phyloP scores from a whole-genome alignment of 805 yeast genomes.

The Kodamaea neixiangensis region DNA sequence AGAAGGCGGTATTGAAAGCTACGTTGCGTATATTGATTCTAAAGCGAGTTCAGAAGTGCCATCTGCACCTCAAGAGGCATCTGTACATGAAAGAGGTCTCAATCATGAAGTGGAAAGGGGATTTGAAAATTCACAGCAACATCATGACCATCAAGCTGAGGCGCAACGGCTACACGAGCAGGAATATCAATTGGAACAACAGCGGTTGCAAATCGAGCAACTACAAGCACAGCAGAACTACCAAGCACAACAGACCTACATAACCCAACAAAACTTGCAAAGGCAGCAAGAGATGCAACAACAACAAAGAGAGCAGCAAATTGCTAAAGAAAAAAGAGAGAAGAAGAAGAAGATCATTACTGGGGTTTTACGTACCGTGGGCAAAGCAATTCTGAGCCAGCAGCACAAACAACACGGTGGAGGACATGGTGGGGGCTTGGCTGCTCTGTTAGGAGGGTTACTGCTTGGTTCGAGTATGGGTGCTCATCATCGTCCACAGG shows the following conservation, averaged over 20 bases:
- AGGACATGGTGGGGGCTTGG: neutral
- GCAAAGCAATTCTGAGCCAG: neutral
- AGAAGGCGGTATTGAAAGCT: neutral
- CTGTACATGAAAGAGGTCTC: neutral
- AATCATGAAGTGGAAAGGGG: neutral
- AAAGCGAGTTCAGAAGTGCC: too few species aligned
- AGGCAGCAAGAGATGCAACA: neutral
- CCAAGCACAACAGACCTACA: neutral
- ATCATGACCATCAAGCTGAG: neutral
- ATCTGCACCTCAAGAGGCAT: too few species aligned
- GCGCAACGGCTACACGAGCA: neutral
- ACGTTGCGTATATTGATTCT: neutral
- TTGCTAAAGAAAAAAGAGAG: too few species aligned
- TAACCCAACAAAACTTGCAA: neutral
- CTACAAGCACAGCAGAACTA: neutral
- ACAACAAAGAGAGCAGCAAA: neutral
- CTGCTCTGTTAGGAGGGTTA: neutral
- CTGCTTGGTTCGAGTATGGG: neutral
- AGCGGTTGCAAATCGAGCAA: neutral
- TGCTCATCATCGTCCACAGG: too few species aligned
- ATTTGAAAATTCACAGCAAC: neutral
- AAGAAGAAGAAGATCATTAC: neutral
- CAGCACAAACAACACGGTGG: neutral
- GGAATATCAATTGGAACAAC: neutral
- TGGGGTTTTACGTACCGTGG: neutral